phyloP scores from a whole-genome alignment of 495 filamentous ascomycete species.

The Xylaria bambusicola region DNA sequence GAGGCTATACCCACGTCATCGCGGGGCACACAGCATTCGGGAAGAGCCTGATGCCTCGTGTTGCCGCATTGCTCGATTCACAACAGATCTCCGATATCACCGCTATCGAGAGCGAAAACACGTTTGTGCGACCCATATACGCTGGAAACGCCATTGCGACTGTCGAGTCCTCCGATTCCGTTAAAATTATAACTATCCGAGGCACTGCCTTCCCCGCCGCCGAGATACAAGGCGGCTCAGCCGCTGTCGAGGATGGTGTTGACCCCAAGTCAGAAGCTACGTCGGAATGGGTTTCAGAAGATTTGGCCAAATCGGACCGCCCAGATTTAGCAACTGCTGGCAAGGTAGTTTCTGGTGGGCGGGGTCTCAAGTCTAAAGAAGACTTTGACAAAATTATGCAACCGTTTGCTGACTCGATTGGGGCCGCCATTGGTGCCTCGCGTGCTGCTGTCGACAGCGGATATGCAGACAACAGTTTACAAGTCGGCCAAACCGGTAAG shows the following conservation, averaged over 20 bases:
- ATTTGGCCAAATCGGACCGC: constrained; percentile 87
- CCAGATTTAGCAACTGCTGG: constrained; percentile 90
- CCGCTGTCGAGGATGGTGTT: constrained; percentile 63
- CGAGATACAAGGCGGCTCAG: constrained; percentile 54
- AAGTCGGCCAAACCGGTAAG: constrained; percentile 98
- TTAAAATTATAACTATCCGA: constrained; percentile 89
- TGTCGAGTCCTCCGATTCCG: constrained; percentile 82
- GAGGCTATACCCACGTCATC: constrained; percentile 86
- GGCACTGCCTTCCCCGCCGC: constrained; percentile 82
- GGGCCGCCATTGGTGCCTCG: constrained; percentile 91
- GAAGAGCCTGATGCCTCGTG: constrained; percentile 91
- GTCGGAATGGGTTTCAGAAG: constrained; percentile 91
- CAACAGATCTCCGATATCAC: constrained; percentile 95
- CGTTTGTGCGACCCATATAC: constrained; percentile 95
- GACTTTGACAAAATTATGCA: constrained; percentile 92
- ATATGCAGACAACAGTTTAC: constrained; percentile 98
- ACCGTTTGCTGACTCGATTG: constrained; percentile 86
- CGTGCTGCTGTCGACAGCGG: constrained; percentile 95
- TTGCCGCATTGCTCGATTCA: constrained; percentile 89
- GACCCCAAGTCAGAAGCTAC: constrained; percentile 70
- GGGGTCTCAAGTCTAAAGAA: constrained; percentile 94
- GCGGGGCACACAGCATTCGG: constrained; percentile 93
- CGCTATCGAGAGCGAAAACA: constrained; percentile 83
- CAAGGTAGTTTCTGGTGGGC: constrained; percentile 90
- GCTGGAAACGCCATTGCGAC: constrained; percentile 97